Conservation (phyloP, 148 eudicot genomes). For the Spergularia bocconei region DNA sequence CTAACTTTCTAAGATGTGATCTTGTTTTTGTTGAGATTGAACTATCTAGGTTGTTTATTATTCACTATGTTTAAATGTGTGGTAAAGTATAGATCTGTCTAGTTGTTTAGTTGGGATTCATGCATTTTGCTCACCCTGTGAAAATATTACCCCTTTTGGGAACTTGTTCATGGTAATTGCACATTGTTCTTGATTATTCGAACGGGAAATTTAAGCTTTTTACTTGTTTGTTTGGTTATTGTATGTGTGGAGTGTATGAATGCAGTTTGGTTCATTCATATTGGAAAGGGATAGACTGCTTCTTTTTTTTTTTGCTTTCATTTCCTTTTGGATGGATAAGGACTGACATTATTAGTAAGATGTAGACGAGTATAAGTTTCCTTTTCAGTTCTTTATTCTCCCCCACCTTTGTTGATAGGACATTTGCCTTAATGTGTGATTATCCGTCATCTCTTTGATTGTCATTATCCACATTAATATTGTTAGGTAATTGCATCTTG, state of each 20-base stretch:
- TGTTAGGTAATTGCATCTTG: constrained; percentile 14
- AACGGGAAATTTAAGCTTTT: not conserved
- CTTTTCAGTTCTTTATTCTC: constrained; percentile 13
- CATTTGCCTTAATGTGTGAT: constrained; percentile 29
- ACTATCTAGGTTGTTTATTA: not conserved
- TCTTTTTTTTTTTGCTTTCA: constrained; percentile 16
- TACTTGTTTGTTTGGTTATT: constrained; percentile 7
- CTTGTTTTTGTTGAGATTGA: not conserved
- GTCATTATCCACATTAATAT: constrained; percentile 20
- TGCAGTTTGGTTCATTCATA: constrained; percentile 10
- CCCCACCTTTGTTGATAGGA: constrained; percentile 21
- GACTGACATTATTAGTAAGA: constrained; percentile 25
- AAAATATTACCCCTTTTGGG: constrained; percentile 2
- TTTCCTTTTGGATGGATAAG: constrained; percentile 10
- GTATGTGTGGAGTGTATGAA: constrained; percentile 4
- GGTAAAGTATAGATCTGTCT: constrained; percentile 15
- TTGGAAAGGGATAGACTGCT: constrained; percentile 14
- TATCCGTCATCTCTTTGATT: constrained; percentile 20
- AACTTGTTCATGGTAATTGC: not conserved
- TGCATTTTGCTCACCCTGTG: not conserved
- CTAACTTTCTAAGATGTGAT: no score
- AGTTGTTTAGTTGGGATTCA: not conserved
- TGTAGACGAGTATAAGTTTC: constrained; percentile 21
- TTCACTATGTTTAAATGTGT: not conserved
- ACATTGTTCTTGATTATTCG: not conserved